These are phyloP conservation scores for Xeromyces bisporus DNA, from an alignment of 495 filamentous ascomycete genomes.

Conservation along the genomic window DNA sequence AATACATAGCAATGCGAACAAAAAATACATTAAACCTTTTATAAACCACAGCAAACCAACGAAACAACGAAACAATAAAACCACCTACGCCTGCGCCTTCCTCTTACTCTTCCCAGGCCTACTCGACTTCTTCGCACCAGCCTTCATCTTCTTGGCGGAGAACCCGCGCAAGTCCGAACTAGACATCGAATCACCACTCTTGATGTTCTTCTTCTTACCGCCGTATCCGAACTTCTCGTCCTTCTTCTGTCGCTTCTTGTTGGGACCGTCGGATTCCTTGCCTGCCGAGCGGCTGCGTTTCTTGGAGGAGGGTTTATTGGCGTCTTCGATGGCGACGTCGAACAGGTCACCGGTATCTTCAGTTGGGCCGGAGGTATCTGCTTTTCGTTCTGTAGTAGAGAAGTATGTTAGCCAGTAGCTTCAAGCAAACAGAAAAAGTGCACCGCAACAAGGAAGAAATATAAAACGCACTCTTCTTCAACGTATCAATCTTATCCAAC, in stretches of 20 bases:
- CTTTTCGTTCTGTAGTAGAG: conserved; percentile 76
- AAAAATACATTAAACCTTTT: no score
- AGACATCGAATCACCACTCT: conserved; percentile 72
- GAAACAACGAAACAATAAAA: no score
- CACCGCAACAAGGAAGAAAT: conserved; percentile 2
- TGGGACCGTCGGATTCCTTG: conserved; percentile 25
- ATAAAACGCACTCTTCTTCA: conserved; percentile 67
- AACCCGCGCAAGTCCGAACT: conserved; percentile 65
- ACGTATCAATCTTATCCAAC: conserved; percentile 75
- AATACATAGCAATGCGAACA: no score
- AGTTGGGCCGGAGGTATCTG: conserved; percentile 43
- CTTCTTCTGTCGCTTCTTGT: conserved; percentile 73
- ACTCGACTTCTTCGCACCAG: conserved; percentile 29
- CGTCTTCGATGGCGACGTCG: conserved; percentile 81
- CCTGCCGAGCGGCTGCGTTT: conserved; percentile 14
- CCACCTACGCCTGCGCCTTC: conserved; percentile 11
- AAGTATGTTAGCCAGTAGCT: neutral
- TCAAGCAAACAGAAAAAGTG: neutral
- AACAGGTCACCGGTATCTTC: conserved; percentile 74
- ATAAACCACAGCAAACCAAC: no score
- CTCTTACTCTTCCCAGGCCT: conserved; percentile 52
- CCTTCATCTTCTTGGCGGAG: conserved; percentile 73
- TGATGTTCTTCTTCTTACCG: conserved; percentile 76
- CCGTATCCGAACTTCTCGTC: conserved; percentile 86
- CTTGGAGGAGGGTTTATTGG: conserved; percentile 33